These are phyloP conservation scores for Curvularia sp. DNA, from an alignment of 2,329 filamentous ascomycete species.

Conservation along the genomic window DNA sequence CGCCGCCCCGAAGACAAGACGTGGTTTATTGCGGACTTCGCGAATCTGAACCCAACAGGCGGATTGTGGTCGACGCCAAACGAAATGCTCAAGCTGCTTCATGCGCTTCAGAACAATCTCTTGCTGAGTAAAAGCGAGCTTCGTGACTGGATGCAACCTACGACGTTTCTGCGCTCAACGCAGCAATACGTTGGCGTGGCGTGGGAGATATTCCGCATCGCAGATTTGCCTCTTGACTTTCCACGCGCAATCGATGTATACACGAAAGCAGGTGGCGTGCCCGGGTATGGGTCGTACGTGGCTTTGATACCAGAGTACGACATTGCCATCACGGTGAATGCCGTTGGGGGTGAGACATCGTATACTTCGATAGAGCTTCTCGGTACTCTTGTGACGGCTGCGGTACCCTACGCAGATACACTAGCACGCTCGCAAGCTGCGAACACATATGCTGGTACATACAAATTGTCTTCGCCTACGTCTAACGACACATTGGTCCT, in stretches of 20 bases:
- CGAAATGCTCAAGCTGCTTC: constrained; percentile 30
- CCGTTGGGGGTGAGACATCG: constrained; percentile 25
- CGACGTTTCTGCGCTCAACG: constrained; percentile 25
- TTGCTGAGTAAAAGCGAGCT: constrained; percentile 26
- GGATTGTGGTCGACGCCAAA: constrained; percentile 40
- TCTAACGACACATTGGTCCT: constrained; percentile 21
- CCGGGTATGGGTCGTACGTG: constrained; percentile 31
- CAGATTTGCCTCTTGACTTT: constrained; percentile 23
- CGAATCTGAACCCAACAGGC: constrained; percentile 36
- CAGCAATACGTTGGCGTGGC: constrained; percentile 37
- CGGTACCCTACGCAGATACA: constrained; percentile 33
- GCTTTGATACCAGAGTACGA: constrained; percentile 35
- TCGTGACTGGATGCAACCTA: constrained; percentile 36
- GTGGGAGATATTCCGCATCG: constrained; percentile 39
- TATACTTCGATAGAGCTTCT: constrained; percentile 25
- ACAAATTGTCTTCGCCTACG: constrained; percentile 15
- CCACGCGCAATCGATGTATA: constrained; percentile 35
- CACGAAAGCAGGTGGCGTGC: constrained; percentile 36
- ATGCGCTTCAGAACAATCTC: constrained; percentile 26
- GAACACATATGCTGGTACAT: constrained; percentile 33
- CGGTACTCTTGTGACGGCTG: constrained; percentile 16
- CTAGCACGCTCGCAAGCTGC: constrained; percentile 28
- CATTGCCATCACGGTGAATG: constrained; percentile 34
- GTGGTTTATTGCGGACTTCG: constrained; percentile 36
- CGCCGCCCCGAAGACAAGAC: constrained; percentile 15